These are phyloP conservation scores for Boletus subparvulus DNA, from an alignment of 768 basidiomycete species.

Conservation along the genomic window DNA sequence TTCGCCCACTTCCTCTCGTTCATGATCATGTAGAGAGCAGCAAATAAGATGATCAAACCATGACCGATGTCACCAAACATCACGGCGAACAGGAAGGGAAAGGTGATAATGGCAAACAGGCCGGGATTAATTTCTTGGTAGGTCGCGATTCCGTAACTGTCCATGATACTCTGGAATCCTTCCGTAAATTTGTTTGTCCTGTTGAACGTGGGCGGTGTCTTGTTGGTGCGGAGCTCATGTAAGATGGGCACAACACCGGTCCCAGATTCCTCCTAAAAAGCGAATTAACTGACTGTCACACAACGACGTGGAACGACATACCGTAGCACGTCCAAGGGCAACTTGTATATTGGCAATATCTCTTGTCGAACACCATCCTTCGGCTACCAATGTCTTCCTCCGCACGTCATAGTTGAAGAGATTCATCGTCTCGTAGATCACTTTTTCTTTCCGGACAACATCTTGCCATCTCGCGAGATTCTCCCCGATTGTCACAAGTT, in stretches of 20 bases:
- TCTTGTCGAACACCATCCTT: constrained; percentile 95
- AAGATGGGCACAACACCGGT: constrained; percentile 91
- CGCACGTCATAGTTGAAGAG: constrained; percentile 93
- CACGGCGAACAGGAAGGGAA: constrained; percentile 98
- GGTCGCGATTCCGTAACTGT: constrained; percentile 90
- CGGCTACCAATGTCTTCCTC: constrained; percentile 92
- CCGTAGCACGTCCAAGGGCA: constrained; percentile 86
- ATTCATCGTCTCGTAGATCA: constrained; percentile 94
- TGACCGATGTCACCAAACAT: constrained; percentile 99
- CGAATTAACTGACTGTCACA: background rate
- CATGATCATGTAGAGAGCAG: constrained; percentile 82
- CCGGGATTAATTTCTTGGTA: constrained; percentile 99
- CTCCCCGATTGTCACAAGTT: constrained; percentile 84
- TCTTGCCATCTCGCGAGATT: constrained; percentile 88
- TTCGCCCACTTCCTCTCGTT: constrained; percentile 80
- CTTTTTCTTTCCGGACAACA: constrained; percentile 92
- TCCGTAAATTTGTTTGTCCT: constrained; percentile 95
- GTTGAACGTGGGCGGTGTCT: constrained; percentile 93
- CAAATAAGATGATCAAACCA: constrained; percentile 75
- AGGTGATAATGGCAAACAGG: constrained; percentile 85
- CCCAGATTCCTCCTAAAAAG: constrained; percentile 77
- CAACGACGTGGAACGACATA: constrained; percentile 26
- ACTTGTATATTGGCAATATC: constrained; percentile 86
- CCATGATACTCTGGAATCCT: constrained; percentile 97
- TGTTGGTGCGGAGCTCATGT: constrained; percentile 83